Conservation (phyloP, 2,329 filamentous ascomycete genomes). For the Daldinia eschscholtzii region DNA sequence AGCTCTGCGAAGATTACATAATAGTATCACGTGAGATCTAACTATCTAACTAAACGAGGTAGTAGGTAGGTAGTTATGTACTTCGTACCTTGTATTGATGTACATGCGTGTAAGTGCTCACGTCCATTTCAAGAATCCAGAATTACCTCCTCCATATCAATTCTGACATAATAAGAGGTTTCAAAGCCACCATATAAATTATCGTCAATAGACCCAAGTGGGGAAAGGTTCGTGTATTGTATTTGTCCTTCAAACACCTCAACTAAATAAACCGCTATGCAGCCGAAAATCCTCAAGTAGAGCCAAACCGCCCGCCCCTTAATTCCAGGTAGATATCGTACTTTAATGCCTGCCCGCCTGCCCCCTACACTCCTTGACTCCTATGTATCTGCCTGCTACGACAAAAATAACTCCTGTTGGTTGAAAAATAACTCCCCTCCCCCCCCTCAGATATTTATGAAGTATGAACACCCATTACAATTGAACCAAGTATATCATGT, state of each 20-base stretch:
- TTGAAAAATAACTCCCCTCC: neutral
- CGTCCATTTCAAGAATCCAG: too few species aligned
- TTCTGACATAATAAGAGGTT: too few species aligned
- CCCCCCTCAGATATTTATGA: neutral
- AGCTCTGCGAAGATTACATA: conserved; percentile 1
- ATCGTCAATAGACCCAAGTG: neutral
- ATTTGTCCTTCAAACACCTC: neutral
- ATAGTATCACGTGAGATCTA: neutral
- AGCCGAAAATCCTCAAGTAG: conserved; percentile 19
- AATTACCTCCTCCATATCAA: too few species aligned
- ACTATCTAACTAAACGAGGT: too few species aligned
- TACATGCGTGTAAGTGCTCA: too few species aligned
- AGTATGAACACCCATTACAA: conserved; percentile 29
- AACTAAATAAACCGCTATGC: conserved; percentile 33
- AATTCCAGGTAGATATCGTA: conserved; percentile 20
- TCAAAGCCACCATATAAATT: too few species aligned
- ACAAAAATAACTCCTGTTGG: conserved; percentile 5
- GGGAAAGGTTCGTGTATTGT: neutral
- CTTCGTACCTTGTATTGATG: too few species aligned
- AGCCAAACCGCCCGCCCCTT: conserved; percentile 6
- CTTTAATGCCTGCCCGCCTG: conserved; percentile 15
- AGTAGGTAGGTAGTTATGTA: too few species aligned
- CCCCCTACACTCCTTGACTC: conserved; percentile 10
- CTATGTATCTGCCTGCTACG: conserved; percentile 13
- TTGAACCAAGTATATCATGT: conserved; percentile 15